Evolutionary conservation across 1,139 yeast genomes (phyloP).

Genomic region (Geotrichum klebahnii): DNA sequence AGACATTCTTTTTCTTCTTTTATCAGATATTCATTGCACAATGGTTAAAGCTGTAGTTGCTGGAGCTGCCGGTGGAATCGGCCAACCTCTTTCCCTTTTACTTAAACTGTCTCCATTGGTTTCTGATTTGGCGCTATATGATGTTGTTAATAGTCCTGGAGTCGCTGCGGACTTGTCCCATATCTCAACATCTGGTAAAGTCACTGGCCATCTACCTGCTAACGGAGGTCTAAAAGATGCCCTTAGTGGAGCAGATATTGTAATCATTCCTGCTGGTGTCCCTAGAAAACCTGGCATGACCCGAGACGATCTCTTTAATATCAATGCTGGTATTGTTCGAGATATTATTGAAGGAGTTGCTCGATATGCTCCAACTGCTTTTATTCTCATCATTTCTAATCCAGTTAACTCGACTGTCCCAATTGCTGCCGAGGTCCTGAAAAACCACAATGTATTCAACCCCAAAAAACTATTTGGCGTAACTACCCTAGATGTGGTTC

Average conservation of each 20-base stretch:
- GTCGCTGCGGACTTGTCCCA: slow-evolving; percentile 90
- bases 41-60: slow-evolving; percentile 43
- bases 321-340: slow-evolving; percentile 86
- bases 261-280: slow-evolving; percentile 92
- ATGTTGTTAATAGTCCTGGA: slow-evolving; percentile 86
- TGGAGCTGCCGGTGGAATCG: slow-evolving; percentile 57
- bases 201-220: slow-evolving; percentile 66
- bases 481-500: slow-evolving; percentile 83
- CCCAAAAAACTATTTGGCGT: slow-evolving; percentile 86
- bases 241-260: slow-evolving; percentile 65
- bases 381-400: slow-evolving; percentile 77
- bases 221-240: slow-evolving; percentile 54
- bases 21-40: slow-evolving; percentile 9
- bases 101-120: slow-evolving; percentile 62
- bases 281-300: slow-evolving; percentile 99
- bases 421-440: slow-evolving; percentile 79
- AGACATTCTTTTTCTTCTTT: background rate
- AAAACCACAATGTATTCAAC: slow-evolving; percentile 68
- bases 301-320: slow-evolving; percentile 88
- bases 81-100: slow-evolving; percentile 86
- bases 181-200: slow-evolving; percentile 74
- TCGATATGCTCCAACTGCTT: slow-evolving; percentile 66
- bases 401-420: slow-evolving; percentile 97
- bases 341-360: slow-evolving; percentile 81
- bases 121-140: slow-evolving; percentile 70